Base-by-base conservation (phyloP, 352 stramenopile species). In the Phytophthora macrochlamydospora region DNA sequence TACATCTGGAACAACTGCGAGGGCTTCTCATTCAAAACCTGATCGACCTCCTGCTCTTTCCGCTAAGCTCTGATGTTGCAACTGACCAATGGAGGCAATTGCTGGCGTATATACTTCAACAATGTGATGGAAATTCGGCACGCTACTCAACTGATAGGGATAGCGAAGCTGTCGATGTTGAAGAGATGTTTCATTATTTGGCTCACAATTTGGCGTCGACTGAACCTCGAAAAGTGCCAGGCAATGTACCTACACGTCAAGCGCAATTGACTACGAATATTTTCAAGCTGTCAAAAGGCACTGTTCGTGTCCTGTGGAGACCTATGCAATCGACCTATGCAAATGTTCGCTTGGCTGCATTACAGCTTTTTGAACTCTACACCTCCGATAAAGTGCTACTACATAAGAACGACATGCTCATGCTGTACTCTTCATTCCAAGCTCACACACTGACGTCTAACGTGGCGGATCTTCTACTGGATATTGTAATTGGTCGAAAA, bases 281-380 rank as follows among this genome's bases (percentile, higher is more conserved):
- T 7, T 73, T 62, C 29, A 89, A 84, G 53, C 58, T 95, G 0
- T 89, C 83, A 5, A 83, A 92, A 54, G 80, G 83, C 4, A 87
- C 85, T 0, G 64, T 93, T 12, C 75, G 81, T 12, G 37, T 92
- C 13, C 75, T 88, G 52, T 95, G 86, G 85, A 78, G 62, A 24
- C 71, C 78, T 32, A 87, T 95, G 74, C 59, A 78, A 9, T 83
- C 73, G 9, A 32, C 68, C 7, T 69, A 75, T 38, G 71, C 81
- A 11, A 75, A 71, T 35, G 70, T 94, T 18, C 83, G 86, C 4
- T 65, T 92, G 5, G 77, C 83, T 63, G 78, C 75, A 12, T 65
- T 94, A 33, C 69, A 62, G n/a, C 55, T 94, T 2, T 91, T 93
- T 42, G 85, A 94, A 62, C 54, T 79, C 3, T 92, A 93, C 53